Conservation (phyloP, 1,139 yeast species). For the Kluyveromyces sp. region DNA sequence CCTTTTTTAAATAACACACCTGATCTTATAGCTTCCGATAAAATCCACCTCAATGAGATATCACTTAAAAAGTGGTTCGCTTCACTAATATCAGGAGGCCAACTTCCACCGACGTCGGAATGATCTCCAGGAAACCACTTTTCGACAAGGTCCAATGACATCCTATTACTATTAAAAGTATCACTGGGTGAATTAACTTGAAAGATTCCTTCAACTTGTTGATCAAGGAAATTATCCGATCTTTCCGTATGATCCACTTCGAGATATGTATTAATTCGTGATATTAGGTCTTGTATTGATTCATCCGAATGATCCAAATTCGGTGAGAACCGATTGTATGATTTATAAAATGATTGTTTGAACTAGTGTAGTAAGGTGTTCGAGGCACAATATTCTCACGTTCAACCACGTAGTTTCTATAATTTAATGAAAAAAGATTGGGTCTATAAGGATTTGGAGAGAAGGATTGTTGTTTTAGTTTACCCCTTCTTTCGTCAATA, state of each 20-base stretch:
- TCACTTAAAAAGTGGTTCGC: constrained; percentile 36
- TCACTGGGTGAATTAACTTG: constrained; percentile 5
- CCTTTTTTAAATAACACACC: constrained; percentile 42
- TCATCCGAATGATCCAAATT: background rate
- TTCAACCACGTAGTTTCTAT: constrained; percentile 12
- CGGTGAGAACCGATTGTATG: constrained; percentile 1
- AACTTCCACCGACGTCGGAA: constrained; percentile 61
- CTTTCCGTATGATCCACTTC: constrained; percentile 1
- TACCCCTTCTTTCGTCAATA: constrained; percentile 56
- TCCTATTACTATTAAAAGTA: constrained; percentile 3
- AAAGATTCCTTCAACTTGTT: constrained; percentile 5
- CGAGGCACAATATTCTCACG: background rate
- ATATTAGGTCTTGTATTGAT: constrained; percentile 3
- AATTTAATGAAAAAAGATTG: constrained; percentile 24
- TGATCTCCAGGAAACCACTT: constrained; percentile 64
- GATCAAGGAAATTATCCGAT: constrained; percentile 3
- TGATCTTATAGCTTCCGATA: constrained; percentile 42
- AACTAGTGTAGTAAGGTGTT: background rate
- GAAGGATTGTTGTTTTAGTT: constrained; percentile 50
- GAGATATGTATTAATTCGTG: constrained; percentile 4
- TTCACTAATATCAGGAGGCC: constrained; percentile 35
- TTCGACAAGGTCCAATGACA: constrained; percentile 38
- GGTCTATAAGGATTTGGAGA: constrained; percentile 36
- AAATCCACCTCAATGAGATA: constrained; percentile 51
- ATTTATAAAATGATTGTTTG: constrained; percentile 5